Evolutionary conservation across 208 protist genomes (phyloP).

Genomic region (Trypanosoma boissoni): DNA sequence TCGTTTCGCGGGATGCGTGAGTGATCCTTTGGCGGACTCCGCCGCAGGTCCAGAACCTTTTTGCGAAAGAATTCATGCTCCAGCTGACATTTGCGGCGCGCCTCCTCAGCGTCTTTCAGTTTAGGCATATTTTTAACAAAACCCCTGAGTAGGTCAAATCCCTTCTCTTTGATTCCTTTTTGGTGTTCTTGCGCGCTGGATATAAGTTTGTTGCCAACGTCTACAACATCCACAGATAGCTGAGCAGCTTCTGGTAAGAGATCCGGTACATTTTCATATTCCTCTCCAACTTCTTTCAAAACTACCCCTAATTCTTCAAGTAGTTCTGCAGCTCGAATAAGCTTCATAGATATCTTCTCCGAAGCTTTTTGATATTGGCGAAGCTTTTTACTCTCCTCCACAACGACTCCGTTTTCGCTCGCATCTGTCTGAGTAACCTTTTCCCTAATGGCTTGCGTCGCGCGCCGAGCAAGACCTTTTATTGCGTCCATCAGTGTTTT

Average conservation of each 20-base stretch:
- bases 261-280: constrained; percentile 60
- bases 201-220: constrained; percentile 50
- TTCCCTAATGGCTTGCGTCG: constrained; percentile 76
- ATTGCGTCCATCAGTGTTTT: constrained; percentile 42
- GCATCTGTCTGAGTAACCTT: constrained; percentile 38
- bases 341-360: constrained; percentile 44
- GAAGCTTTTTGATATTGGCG: constrained; percentile 39
- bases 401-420: constrained; percentile 36
- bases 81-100: constrained; percentile 53
- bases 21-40: constrained; percentile 47
- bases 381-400: constrained; percentile 47
- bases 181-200: constrained; percentile 52
- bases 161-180: constrained; percentile 54
- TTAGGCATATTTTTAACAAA: constrained; percentile 46
- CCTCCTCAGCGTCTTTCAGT: constrained; percentile 48
- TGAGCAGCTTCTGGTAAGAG: constrained; percentile 47
- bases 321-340: constrained; percentile 50
- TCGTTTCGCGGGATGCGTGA: constrained; percentile 77
- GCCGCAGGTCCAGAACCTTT: constrained; percentile 65
- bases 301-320: constrained; percentile 68
- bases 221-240: constrained; percentile 47
- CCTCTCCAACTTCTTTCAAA: constrained; percentile 70
- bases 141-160: constrained; percentile 47
- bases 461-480: constrained; percentile 73
- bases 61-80: constrained; percentile 80